These are phyloP conservation scores for Polyporus tsugae DNA, from an alignment of 1,284 basidiomycete genomes.

Conservation along the genomic window DNA sequence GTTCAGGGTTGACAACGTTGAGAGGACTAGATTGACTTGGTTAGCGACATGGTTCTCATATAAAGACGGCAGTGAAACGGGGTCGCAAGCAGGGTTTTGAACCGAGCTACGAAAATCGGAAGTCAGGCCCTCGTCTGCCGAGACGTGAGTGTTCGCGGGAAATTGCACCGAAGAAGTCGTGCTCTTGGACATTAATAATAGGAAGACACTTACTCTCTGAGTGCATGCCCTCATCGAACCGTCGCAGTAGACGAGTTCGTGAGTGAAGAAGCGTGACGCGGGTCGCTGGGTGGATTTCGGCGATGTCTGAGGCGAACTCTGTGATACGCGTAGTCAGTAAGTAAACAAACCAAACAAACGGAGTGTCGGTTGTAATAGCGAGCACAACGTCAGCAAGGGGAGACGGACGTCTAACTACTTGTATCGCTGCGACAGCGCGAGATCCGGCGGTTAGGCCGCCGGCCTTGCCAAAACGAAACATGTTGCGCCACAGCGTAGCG, in stretches of 20 bases:
- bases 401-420: no score
- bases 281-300: conserved; percentile 61
- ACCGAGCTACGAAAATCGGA: no score
- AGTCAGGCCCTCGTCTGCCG: no score
- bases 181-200: neutral
- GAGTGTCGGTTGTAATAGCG: no score
- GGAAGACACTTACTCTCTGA: conserved; percentile 52
- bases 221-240: conserved; percentile 66
- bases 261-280: conserved; percentile 75
- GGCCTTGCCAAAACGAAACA: neutral
- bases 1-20: conserved; percentile 50
- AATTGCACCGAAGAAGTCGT: neutral
- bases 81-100: no score
- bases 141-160: no score
- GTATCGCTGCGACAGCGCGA: neutral
- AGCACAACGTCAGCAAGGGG: no score
- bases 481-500: neutral
- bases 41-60: no score
- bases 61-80: no score
- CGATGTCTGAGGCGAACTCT: conserved; percentile 78
- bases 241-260: conserved; percentile 62
- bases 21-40: conserved; percentile 47
- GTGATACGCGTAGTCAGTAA: no score
- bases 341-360: no score
- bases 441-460: neutral